A percentile compares a stretch with the other conserved stretches of the same genome.
These are phyloP conservation scores for Pythium aphanidermatum DNA, from an alignment of 352 stramenopile species.

Conservation along the genomic window DNA sequence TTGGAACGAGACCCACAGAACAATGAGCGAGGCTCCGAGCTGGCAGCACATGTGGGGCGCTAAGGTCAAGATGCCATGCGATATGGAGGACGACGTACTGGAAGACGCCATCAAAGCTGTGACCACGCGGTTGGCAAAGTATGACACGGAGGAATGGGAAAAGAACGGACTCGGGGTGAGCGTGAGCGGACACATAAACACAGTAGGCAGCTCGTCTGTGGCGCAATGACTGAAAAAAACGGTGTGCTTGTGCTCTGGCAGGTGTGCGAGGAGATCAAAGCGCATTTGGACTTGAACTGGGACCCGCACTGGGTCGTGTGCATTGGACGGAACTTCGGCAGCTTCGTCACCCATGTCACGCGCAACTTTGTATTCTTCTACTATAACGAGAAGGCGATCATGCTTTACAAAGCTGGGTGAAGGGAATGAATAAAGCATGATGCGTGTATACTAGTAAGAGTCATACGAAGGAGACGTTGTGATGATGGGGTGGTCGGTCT, in stretches of 20 bases:
- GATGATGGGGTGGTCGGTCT: background rate
- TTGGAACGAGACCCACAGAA: no score
- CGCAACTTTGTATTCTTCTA: conserved; percentile 92
- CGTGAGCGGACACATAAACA: no score
- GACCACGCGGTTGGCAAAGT: conserved; percentile 49
- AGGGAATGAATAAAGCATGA: no score
- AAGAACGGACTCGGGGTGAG: conserved; percentile 63
- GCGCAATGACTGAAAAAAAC: no score
- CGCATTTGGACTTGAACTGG: conserved; percentile 70
- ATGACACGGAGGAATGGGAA: conserved; percentile 83
- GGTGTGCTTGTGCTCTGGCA: conserved; percentile 7
- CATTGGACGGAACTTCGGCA: conserved; percentile 91
- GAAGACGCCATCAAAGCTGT: conserved; percentile 80
- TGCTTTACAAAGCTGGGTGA: conserved; percentile 84
- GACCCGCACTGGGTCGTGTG: conserved; percentile 82
- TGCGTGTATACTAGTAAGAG: no score
- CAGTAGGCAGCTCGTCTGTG: no score
- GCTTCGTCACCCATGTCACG: conserved; percentile 91
- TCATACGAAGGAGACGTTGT: no score
- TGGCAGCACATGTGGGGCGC: conserved; percentile 87
- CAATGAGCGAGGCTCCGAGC: conserved; percentile 67
- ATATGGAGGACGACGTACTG: conserved; percentile 87
- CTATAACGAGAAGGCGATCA: conserved; percentile 82
- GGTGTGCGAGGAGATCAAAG: conserved; percentile 80
- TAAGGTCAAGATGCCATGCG: conserved; percentile 84